Conservation (phyloP, 257 asterid genomes). For the Orobanche coerulescens region DNA sequence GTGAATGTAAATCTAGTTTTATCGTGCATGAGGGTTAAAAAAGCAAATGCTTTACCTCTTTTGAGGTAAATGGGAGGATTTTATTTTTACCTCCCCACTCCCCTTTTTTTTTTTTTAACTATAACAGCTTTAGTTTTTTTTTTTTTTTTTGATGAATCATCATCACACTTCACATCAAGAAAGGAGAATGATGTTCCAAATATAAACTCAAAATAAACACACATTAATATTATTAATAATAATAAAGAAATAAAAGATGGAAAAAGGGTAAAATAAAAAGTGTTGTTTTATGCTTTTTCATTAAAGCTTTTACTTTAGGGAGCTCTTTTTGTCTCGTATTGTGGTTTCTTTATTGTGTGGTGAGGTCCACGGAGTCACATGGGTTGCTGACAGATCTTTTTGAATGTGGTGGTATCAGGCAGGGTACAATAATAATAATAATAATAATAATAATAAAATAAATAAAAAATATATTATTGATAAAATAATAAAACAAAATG, state of each 20-base stretch:
- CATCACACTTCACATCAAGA: too few relatives aligned
- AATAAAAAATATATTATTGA: too few relatives aligned
- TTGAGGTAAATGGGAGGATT: too few relatives aligned
- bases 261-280: slow-evolving; percentile 7
- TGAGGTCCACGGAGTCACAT: slow-evolving; percentile 41
- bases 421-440: slow-evolving; percentile 20
- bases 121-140: too few relatives aligned
- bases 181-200: not conserved
- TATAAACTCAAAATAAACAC: not conserved
- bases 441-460: not conserved
- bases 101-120: not conserved
- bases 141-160: too few relatives aligned
- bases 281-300: slow-evolving; percentile 20
- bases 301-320: slow-evolving; percentile 33
- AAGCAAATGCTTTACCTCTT: too few relatives aligned
- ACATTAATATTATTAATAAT: not conserved
- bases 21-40: not conserved
- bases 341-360: slow-evolving; percentile 24
- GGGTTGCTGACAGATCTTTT: slow-evolving; percentile 35
- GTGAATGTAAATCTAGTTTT: not conserved
- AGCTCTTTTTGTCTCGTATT: slow-evolving; percentile 34
- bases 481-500: not conserved
- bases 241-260: not conserved
- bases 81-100: too few relatives aligned
- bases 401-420: slow-evolving; percentile 18